phyloP scores from a whole-genome alignment of 768 basidiomycete species.

The Cyathus striatus region DNA sequence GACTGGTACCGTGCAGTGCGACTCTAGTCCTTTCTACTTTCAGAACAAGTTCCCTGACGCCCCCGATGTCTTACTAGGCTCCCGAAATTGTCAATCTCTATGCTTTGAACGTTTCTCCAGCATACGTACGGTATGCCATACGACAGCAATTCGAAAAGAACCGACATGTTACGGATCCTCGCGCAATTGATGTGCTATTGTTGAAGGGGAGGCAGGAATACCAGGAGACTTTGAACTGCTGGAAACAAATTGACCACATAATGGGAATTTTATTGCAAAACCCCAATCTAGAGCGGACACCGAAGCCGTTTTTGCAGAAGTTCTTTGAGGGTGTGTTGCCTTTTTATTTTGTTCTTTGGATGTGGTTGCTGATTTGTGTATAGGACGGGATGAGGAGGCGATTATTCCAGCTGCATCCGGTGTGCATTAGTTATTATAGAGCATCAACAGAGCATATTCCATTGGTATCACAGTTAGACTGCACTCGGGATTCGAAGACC shows the following conservation, averaged over 20 bases:
- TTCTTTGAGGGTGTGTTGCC: constrained; percentile 70
- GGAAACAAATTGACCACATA: constrained; percentile 86
- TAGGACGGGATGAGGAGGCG: constrained; percentile 75
- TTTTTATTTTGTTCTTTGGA: not conserved
- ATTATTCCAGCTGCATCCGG: constrained; percentile 67
- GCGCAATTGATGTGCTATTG: constrained; percentile 80
- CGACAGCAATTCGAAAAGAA: constrained; percentile 86
- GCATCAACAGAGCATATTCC: too few relatives aligned
- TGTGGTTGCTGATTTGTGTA: constrained; percentile 5
- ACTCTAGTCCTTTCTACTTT: constrained; percentile 15
- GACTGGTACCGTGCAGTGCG: constrained; percentile 91
- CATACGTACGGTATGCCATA: constrained; percentile 74
- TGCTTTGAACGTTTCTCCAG: constrained; percentile 73
- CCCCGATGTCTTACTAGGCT: constrained; percentile 47
- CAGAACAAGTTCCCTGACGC: constrained; percentile 2
- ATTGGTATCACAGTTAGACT: too few relatives aligned
- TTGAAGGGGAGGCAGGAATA: constrained; percentile 83
- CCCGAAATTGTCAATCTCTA: constrained; percentile 85
- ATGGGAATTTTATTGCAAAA: constrained; percentile 58
- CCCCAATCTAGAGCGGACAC: constrained; percentile 28
- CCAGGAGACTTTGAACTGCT: constrained; percentile 92
- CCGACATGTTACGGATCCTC: constrained; percentile 73
- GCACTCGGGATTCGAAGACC: too few relatives aligned
- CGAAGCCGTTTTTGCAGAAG: constrained; percentile 73
- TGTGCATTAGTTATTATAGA: too few relatives aligned